Evolutionary conservation across 495 filamentous ascomycete genomes (phyloP), one percentile per base, ranked within the genome.

Genomic region (Bathelium albidoporum): DNA sequence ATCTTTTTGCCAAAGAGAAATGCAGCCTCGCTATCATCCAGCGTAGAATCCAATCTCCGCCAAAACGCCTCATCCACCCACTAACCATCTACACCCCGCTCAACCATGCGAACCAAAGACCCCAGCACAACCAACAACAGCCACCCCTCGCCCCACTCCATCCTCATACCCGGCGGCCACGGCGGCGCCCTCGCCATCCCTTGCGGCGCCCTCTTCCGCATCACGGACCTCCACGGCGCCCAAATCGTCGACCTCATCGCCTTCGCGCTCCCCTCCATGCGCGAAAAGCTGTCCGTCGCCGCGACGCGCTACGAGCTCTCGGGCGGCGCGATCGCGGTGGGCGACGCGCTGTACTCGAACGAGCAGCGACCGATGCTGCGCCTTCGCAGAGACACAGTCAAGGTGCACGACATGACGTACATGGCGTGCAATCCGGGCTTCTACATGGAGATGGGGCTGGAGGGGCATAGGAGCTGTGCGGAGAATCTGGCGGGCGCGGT

Each of bases 171-270:
- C 39, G 68, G 62, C 20, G 55, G 62, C 28, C 68, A 70, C 53
- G 72, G 72, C 63, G 66, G 68, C 64, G 66, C 74, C 43, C 74
- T 75, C 67, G 52, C 59, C 43, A 69, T 77, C 60, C 61, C 65
- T 32, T 64, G 59, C 18, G 70, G 67, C 55, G 60, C 66, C 60
- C 64, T 65, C 59, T 77, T 77, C 69, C 74, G 74, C 64, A 66
- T 77, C 29, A 68, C 73, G 32, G 74, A 77, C 65, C 60, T 75
- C 24, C 69, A 77, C 59, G 74, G 74, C 59, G 64, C 65, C 20
- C 74, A 77, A 71, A 68, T 77, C 60, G 74, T 77, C 64, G 74
- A 76, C 69, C 70, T 77, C 43, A 69, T 74, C 63, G 74, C 74
- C 32, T 76, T 70, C 11, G 59, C 63, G 4, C 52, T 59, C 39